phyloP scores from a whole-genome alignment of 148 eudicot species.

The Rhododendron simsii region DNA sequence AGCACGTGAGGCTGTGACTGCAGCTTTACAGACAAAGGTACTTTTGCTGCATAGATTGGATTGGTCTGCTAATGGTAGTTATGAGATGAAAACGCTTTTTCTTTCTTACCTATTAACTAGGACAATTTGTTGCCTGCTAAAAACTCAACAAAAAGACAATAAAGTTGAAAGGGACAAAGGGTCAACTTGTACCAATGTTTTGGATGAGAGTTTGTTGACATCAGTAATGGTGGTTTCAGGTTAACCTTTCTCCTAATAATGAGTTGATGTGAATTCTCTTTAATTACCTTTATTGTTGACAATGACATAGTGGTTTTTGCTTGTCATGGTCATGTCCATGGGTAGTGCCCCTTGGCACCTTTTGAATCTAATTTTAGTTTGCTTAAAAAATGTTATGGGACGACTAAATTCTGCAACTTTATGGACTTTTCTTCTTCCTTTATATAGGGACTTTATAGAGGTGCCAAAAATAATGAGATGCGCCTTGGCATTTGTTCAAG shows the following conservation, averaged over 20 bases:
- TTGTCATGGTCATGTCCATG: neutral
- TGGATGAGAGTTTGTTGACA: neutral
- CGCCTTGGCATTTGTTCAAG: conserved; percentile 90
- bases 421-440: neutral
- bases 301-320: neutral
- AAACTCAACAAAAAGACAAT: neutral
- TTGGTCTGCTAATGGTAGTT: neutral
- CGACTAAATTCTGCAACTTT: neutral
- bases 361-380: neutral
- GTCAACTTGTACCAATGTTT: neutral
- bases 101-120: neutral
- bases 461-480: conserved; percentile 75
- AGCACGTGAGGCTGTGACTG: conserved; percentile 69
- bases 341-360: neutral
- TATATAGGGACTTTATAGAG: conserved; percentile 81
- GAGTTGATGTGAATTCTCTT: neutral
- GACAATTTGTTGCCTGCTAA: neutral
- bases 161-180: neutral
- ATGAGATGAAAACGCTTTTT: neutral
- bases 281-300: neutral
- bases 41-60: neutral
- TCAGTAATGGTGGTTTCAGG: neutral
- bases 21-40: conserved; percentile 71
- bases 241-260: neutral
- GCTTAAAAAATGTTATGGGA: neutral